phyloP scores from a whole-genome alignment of 192 early-diverging fungal genomes.

The Coemansia asiatica region DNA sequence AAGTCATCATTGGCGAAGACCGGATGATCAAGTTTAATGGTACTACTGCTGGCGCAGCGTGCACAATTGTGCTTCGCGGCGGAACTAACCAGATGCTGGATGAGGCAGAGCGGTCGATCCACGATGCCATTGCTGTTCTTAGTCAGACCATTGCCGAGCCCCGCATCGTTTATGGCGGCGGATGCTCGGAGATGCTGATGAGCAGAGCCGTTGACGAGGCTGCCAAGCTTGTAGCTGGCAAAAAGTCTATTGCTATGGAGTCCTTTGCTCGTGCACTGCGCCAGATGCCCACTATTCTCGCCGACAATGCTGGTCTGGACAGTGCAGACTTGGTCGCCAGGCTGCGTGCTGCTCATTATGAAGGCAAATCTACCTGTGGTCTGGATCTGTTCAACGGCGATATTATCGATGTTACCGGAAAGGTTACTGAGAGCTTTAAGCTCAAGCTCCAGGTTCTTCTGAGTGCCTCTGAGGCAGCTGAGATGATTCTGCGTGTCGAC shows the following conservation, averaged over 20 bases:
- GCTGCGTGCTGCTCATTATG: conserved; percentile 92
- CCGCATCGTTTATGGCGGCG: conserved; percentile 90
- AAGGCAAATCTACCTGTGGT: conserved; percentile 73
- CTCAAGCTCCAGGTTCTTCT: conserved; percentile 92
- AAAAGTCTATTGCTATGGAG: conserved; percentile 94
- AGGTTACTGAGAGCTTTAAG: conserved; percentile 97
- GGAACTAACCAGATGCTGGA: conserved; percentile 93
- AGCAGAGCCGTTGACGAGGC: conserved; percentile 93
- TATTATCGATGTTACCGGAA: conserved; percentile 75
- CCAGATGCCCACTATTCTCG: conserved; percentile 95
- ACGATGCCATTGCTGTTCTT: conserved; percentile 94
- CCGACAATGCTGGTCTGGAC: conserved; percentile 97
- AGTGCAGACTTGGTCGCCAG: conserved; percentile 88
- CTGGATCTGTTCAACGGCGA: conserved; percentile 85
- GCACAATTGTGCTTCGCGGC: conserved; percentile 96
- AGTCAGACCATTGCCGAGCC: conserved; percentile 94
- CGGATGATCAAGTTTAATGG: conserved; percentile 96
- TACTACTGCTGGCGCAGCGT: conserved; percentile 93
- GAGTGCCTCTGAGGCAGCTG: conserved; percentile 92
- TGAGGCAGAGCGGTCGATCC: conserved; percentile 95
- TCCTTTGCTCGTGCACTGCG: conserved; percentile 92
- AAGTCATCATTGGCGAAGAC: conserved; percentile 98
- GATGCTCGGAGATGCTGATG: conserved; percentile 98
- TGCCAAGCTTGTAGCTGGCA: conserved; percentile 88
- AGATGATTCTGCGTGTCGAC: conserved; percentile 97